Conservation (phyloP, 768 basidiomycete species). For the Lentinula edodes region DNA sequence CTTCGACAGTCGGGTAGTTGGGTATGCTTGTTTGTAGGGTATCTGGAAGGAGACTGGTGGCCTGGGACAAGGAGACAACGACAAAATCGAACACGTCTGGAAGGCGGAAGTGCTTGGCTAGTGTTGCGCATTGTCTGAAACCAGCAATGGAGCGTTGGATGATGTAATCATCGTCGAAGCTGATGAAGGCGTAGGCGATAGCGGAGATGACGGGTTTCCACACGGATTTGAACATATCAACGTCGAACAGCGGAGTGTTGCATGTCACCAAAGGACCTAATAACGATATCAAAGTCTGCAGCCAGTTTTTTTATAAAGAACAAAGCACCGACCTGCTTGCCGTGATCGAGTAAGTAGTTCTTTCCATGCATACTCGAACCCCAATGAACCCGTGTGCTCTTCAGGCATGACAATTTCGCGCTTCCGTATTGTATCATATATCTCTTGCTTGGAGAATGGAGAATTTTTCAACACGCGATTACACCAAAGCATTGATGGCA, state of each 20-base stretch:
- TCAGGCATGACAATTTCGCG: slow-evolving; percentile 96
- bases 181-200: slow-evolving; percentile 92
- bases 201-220: slow-evolving; percentile 95
- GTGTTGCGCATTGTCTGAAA: slow-evolving; percentile 93
- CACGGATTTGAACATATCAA: slow-evolving; percentile 88
- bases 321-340: slow-evolving; percentile 52
- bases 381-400: slow-evolving; percentile 93
- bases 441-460: slow-evolving; percentile 54
- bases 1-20: slow-evolving; percentile 83
- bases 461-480: not conserved
- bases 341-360: slow-evolving; percentile 80
- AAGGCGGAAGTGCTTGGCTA: slow-evolving; percentile 83
- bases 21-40: slow-evolving; percentile 64
- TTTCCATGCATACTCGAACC: slow-evolving; percentile 99
- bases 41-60: slow-evolving; percentile 82
- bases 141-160: slow-evolving; percentile 93
- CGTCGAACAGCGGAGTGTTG: slow-evolving; percentile 77
- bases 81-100: slow-evolving; percentile 98
- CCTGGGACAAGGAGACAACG: slow-evolving; percentile 86
- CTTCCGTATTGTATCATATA: slow-evolving; percentile 93
- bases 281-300: slow-evolving; percentile 2
- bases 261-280: slow-evolving; percentile 70
- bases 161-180: slow-evolving; percentile 93
- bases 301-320: slow-evolving; percentile 11
- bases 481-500: not conserved